Conservation (phyloP, 2,329 filamentous ascomycete genomes). For the Pseudogymnoascus sp. region DNA sequence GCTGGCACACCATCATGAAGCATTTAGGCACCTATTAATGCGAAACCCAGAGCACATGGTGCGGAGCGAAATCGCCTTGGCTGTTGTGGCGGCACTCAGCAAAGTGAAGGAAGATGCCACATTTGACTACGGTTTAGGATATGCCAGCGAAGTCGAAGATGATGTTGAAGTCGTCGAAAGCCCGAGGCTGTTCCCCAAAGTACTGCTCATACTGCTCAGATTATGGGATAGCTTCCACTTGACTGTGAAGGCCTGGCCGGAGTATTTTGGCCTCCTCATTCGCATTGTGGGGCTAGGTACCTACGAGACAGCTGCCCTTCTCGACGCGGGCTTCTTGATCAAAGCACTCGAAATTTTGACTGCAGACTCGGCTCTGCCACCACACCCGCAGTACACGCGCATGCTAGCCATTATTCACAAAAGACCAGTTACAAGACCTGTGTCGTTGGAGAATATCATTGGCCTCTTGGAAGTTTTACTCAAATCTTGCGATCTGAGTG, state of each 20-base stretch:
- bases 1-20: slow-evolving; percentile 46
- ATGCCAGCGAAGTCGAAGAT: slow-evolving; percentile 20
- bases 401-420: slow-evolving; percentile 48
- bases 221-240: slow-evolving; percentile 59
- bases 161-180: slow-evolving; percentile 27
- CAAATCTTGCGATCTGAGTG: slow-evolving; percentile 21
- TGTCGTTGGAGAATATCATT: slow-evolving; percentile 49
- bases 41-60: slow-evolving; percentile 50
- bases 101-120: slow-evolving; percentile 45
- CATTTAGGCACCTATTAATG: slow-evolving; percentile 59
- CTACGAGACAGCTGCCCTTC: slow-evolving; percentile 49
- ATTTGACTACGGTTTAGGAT: slow-evolving; percentile 37
- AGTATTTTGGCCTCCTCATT: slow-evolving; percentile 66
- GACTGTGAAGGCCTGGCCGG: slow-evolving; percentile 62
- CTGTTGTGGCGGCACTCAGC: slow-evolving; percentile 47
- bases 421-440: slow-evolving; percentile 42
- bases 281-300: slow-evolving; percentile 57
- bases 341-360: slow-evolving; percentile 32
- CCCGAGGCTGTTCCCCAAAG: slow-evolving; percentile 23
- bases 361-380: slow-evolving; percentile 24
- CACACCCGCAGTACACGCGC: slow-evolving; percentile 43
- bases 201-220: slow-evolving; percentile 42
- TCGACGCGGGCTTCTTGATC: slow-evolving; percentile 54
- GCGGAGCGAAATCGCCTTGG: slow-evolving; percentile 43
- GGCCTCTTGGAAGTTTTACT: slow-evolving; percentile 36